Base-by-base conservation (phyloP, 169 alveolate genomes). In the Theileria luwenshuni region DNA sequence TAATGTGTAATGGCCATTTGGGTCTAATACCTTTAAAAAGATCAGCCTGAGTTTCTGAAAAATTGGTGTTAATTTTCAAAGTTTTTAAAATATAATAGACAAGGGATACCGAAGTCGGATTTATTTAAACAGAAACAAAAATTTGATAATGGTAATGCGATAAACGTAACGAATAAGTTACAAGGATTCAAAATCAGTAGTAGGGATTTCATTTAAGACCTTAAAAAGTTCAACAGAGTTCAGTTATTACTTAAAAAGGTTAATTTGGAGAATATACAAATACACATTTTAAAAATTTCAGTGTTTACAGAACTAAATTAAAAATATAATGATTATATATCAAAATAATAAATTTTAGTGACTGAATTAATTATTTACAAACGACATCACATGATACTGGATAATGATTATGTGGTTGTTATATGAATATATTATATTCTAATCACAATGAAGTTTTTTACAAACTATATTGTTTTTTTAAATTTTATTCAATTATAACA, bases 11-110 rank as follows among this genome's bases (percentile, higher is more conserved):
- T 7, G n/a, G n/a, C n/a, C n/a, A n/a, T 17, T 17, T 30, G 70
- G 19, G 6, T 2, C 23, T 2, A 1, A 3, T 54, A 76, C 85
- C 85, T 76, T 76, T 76, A 74, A 76, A 76, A 17, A 76, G 70
- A 28, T 69, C 80, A n/a, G 72, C 47, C 32, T 76, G 74, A 43
- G 60, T 54, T 15, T 76, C 85, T 76, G 71, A 48, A 48, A 27
- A 27, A 23, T 32, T 54, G 27, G 13, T 54, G 33, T 1, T 33
- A 54, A 25, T 13, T 54, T 54, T 32, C 27, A n/a, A 54, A n/a
- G 33, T 1, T 3, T 13, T 23, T 54, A n/a, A 21, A 54, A 6
- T 38, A 19, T 41, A 61, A 23, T n/a, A 13, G 28, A 27, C 12
- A 33, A 3, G 12, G 33, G 56, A 41, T 42, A 61, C 70, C 70